Evolutionary conservation across 1,139 yeast genomes (phyloP), one percentile per base, ranked within the genome.

Genomic region (Candida tropicalis): DNA sequence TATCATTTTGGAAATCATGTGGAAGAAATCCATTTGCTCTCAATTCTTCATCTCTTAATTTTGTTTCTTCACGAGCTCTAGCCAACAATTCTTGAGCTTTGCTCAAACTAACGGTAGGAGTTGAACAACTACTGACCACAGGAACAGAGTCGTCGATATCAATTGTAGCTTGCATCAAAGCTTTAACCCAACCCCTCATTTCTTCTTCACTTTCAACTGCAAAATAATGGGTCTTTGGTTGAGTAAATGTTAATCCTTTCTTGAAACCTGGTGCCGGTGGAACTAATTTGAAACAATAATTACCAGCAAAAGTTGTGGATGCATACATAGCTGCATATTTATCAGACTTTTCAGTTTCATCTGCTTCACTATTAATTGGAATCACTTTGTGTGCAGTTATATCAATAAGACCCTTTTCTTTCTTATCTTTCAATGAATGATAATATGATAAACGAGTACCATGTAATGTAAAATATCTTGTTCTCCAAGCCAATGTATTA

Each of bases 201-300:
- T 91, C 98, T 40, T 89, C 96, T 46, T 77, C 81, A 1, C 89
- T 77, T 45, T 93, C 98, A 28, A 91, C 97, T 0, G 98, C 97
- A 74, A 93, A 95, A 63, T 85, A 93, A 58, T 93, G 99, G 3
- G 91, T 87, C 54, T 90, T 88, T 26, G 97, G 99, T 54, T 91
- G 97, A 0, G 99, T 95, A 61, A 95, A 95, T 0, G 97, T 91
- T 45, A 93, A 79, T 0, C 98, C 98, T 65, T 91, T 93, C 53
- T 85, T 84, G 49, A 93, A 87, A 0, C 99, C 99, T 0, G 99
- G 99, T 1, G 96, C 97, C 0, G 99, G 99, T 4, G 99, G 99
- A 2, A 91, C 82, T 12, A 93, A 64, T 63, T 93, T 93, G 70
- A 93, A 93, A 58, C 97, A 90, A 60, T 82, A 88, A 37, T 96